Evolutionary conservation across 768 basidiomycete species (phyloP).

Genomic region (Leucocoprinus birnbaumii): DNA sequence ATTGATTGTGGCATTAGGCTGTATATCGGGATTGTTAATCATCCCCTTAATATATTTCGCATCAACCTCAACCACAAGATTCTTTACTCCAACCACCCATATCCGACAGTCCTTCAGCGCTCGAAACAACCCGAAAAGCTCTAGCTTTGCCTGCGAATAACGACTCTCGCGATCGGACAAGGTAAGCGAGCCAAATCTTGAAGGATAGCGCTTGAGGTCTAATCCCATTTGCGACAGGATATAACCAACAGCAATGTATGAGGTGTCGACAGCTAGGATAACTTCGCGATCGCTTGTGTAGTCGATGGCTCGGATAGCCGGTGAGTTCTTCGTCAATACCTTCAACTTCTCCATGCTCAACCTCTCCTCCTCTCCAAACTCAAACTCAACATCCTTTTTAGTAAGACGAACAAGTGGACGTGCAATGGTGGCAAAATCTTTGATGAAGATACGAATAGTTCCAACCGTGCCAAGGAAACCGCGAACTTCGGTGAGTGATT

Average conservation of each 20-base stretch:
- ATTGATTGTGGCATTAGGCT: conserved; percentile 27
- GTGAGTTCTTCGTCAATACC: neutral
- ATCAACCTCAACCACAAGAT: conserved; percentile 25
- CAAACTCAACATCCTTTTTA: conserved; percentile 22
- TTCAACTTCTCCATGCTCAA: conserved; percentile 10
- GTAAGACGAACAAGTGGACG: conserved; percentile 23
- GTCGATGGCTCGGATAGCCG: conserved; percentile 15
- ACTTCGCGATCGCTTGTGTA: conserved; percentile 15
- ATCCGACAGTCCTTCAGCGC: conserved; percentile 18
- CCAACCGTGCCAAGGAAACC: conserved; percentile 28
- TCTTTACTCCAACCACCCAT: conserved; percentile 22
- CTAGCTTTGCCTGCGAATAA: conserved; percentile 31
- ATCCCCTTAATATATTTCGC: conserved; percentile 31
- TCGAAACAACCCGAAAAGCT: conserved; percentile 27
- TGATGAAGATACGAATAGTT: conserved; percentile 24
- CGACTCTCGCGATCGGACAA: conserved; percentile 17
- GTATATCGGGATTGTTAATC: conserved; percentile 27
- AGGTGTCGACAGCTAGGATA: conserved; percentile 20
- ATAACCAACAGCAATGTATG: conserved; percentile 16
- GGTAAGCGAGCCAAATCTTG: conserved; percentile 17
- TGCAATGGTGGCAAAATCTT: conserved; percentile 18
- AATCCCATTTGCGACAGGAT: conserved; percentile 15
- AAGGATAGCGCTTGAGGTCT: conserved; percentile 13
- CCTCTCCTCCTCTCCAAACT: neutral
- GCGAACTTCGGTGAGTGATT: conserved; percentile 16